Evolutionary conservation across 805 yeast genomes (phyloP).

Genomic region (Nakazawaea ernobii): DNA sequence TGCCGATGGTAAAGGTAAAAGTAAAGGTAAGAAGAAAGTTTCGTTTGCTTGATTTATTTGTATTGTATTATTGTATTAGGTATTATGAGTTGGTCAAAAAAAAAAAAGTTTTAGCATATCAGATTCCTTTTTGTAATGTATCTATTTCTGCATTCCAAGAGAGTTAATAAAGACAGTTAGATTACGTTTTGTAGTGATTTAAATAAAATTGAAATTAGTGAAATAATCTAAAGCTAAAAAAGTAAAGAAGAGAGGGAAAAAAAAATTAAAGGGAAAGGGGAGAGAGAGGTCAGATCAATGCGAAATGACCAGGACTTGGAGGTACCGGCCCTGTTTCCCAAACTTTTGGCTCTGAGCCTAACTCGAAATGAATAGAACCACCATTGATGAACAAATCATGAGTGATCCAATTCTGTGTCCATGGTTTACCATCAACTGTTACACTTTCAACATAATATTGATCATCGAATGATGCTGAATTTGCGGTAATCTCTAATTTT

Average conservation of each 20-base stretch:
- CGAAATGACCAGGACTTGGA: conserved; percentile 22
- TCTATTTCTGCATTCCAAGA: too few relatives aligned
- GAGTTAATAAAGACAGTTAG: too few relatives aligned
- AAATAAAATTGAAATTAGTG: too few relatives aligned
- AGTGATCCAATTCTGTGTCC: conserved; percentile 26
- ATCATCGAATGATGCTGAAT: conserved; percentile 12
- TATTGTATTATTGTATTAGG: background rate
- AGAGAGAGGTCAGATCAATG: background rate
- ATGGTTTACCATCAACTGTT: conserved; percentile 23
- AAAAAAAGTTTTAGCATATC: too few relatives aligned
- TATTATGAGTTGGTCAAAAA: too few relatives aligned
- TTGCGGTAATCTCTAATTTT: conserved; percentile 1
- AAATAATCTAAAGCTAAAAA: background rate
- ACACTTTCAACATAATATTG: conserved; percentile 25
- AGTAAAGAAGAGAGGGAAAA: background rate
- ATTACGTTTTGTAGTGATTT: too few relatives aligned
- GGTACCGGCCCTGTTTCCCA: conserved; percentile 26
- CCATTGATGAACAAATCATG: conserved; percentile 27
- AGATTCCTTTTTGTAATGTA: too few relatives aligned
- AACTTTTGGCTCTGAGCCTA: conserved; percentile 14
- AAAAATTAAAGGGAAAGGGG: background rate
- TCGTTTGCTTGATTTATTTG: conserved; percentile 36
- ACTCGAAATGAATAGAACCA: conserved; percentile 16
- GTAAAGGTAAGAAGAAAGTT: conserved; percentile 31
- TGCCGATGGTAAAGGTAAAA: conserved; percentile 17